Evolutionary conservation across 2,329 filamentous ascomycete species (phyloP).

Genomic region (Aurifilum marmelostoma): DNA sequence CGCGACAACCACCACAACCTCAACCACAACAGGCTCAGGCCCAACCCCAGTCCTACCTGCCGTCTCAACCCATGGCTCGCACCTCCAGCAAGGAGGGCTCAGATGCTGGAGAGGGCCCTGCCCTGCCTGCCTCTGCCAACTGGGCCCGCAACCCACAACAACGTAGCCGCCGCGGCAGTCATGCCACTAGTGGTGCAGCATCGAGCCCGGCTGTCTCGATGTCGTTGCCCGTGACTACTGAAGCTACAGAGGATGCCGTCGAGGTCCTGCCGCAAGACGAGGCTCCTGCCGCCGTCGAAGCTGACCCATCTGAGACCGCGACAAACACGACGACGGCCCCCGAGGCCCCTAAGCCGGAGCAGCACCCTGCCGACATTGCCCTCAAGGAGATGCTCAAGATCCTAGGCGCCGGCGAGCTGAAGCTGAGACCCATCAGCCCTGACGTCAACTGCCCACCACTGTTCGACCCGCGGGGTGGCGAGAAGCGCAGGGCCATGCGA

Average conservation of each 20-base stretch:
- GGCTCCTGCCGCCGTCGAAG: constrained; percentile 38
- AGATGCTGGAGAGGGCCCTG: constrained; percentile 77
- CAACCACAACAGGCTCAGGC: constrained; percentile 44
- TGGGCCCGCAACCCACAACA: constrained; percentile 79
- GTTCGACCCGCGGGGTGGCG: constrained; percentile 81
- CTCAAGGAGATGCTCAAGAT: constrained; percentile 28
- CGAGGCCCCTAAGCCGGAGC: constrained; percentile 12
- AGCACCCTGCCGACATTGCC: constrained; percentile 21
- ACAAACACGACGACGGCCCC: neutral
- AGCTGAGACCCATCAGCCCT: constrained; percentile 19
- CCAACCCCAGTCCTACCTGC: constrained; percentile 40
- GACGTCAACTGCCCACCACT: constrained; percentile 61
- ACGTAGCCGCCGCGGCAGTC: constrained; percentile 72
- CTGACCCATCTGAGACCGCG: constrained; percentile 2
- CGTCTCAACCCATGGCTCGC: constrained; percentile 69
- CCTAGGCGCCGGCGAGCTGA: constrained; percentile 29
- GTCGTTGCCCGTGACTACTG: constrained; percentile 57
- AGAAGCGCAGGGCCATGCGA: constrained; percentile 76
- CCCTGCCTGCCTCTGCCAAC: constrained; percentile 89
- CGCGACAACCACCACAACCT: constrained; percentile 50
- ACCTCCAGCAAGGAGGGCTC: constrained; percentile 79
- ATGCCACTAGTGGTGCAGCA: constrained; percentile 78
- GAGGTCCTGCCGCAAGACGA: constrained; percentile 40
- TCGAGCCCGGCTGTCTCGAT: constrained; percentile 78
- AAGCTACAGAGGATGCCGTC: constrained; percentile 50